Conservation (phyloP, 805 yeast genomes). For the Metschnikowia matae region DNA sequence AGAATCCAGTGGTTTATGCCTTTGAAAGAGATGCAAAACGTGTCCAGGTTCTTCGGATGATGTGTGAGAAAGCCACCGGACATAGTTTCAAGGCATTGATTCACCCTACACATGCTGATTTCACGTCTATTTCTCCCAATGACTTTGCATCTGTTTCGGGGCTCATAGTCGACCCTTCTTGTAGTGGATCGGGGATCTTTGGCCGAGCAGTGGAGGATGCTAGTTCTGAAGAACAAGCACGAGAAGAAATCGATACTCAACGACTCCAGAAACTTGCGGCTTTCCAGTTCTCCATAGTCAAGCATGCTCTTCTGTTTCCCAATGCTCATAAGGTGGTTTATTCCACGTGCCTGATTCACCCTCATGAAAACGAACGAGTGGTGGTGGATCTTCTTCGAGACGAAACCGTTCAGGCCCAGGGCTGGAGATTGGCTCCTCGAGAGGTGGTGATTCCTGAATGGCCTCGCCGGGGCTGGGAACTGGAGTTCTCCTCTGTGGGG, state of each 20-base stretch:
- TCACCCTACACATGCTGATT: constrained; percentile 59
- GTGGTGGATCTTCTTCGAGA: constrained; percentile 75
- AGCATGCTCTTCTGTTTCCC: constrained; percentile 84
- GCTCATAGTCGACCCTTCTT: constrained; percentile 89
- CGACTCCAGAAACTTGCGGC: constrained; percentile 72
- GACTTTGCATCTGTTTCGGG: constrained; percentile 70
- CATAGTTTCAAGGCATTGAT: constrained; percentile 28
- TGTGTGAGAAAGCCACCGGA: constrained; percentile 69
- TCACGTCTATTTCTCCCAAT: constrained; percentile 54
- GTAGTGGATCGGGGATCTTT: constrained; percentile 96
- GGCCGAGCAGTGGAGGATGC: constrained; percentile 71
- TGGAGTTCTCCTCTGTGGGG: constrained; percentile 54
- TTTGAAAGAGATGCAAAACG: constrained; percentile 83
- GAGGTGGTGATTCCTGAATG: constrained; percentile 72
- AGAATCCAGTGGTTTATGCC: constrained; percentile 55
- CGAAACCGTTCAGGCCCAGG: constrained; percentile 53
- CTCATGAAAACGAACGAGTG: constrained; percentile 91
- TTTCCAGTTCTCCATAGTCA: constrained; percentile 83
- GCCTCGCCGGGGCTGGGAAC: constrained; percentile 77
- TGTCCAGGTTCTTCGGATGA: constrained; percentile 62
- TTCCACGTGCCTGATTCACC: constrained; percentile 93
- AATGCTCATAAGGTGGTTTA: constrained; percentile 74
- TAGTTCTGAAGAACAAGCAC: constrained; percentile 36
- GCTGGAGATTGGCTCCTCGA: constrained; percentile 70
- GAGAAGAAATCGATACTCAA: constrained; percentile 42